phyloP scores from a whole-genome alignment of 2,329 filamentous ascomycete species.

The Beauveria varroae region DNA sequence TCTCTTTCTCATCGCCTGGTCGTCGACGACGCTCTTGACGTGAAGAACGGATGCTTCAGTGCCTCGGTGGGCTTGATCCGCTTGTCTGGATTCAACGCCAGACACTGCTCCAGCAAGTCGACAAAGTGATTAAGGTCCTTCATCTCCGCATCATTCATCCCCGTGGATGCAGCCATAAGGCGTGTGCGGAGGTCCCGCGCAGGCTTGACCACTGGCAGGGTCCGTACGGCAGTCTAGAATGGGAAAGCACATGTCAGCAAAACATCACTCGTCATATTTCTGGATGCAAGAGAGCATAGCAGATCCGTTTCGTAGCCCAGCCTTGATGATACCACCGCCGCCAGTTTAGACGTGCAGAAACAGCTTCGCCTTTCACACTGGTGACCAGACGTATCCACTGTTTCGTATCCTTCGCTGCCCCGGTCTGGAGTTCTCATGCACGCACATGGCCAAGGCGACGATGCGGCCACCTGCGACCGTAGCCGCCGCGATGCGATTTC shows the following conservation, averaged over 20 bases:
- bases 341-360: neutral
- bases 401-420: neutral
- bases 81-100: slow-evolving; percentile 88
- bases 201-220: slow-evolving; percentile 64
- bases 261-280: neutral
- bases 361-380: neutral
- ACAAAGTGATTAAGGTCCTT: slow-evolving; percentile 77
- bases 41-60: slow-evolving; percentile 81
- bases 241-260: slow-evolving; percentile 12
- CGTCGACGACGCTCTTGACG: slow-evolving; percentile 22
- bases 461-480: slow-evolving; percentile 10
- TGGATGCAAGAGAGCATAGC: neutral
- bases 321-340: neutral
- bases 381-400: neutral
- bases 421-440: neutral
- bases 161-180: slow-evolving; percentile 64
- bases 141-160: slow-evolving; percentile 64
- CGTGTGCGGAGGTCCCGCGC: slow-evolving; percentile 75
- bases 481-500: slow-evolving; percentile 8
- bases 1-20: slow-evolving; percentile 15
- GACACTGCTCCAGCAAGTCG: slow-evolving; percentile 80
- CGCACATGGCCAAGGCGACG: neutral
- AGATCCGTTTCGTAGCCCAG: neutral
- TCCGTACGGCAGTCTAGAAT: slow-evolving; percentile 56
- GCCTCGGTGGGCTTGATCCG: slow-evolving; percentile 81